A percentile compares a stretch with the other conserved stretches of the same genome.
Evolutionary conservation across 495 filamentous ascomycete species (phyloP).

Genomic region (Penicillium flavigenum): DNA sequence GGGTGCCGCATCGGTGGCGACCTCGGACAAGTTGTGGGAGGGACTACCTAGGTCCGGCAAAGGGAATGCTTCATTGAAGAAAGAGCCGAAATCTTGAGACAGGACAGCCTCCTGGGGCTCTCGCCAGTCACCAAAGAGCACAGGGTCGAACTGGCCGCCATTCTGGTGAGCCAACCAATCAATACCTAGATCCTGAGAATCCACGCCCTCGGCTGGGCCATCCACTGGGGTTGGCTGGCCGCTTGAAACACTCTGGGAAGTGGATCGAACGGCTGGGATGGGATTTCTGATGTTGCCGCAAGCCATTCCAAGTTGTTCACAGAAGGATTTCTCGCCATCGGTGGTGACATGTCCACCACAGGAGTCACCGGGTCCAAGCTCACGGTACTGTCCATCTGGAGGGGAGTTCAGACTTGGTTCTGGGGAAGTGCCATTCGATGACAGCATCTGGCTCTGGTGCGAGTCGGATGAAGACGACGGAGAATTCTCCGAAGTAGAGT

Average conservation of each 20-base stretch:
- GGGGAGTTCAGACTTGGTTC: conserved; percentile 59
- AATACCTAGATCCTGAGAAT: conserved; percentile 44
- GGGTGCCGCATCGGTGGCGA: conserved; percentile 39
- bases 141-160: conserved; percentile 84
- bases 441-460: conserved; percentile 62
- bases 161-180: conserved; percentile 85
- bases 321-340: conserved; percentile 63
- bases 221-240: conserved; percentile 23
- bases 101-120: conserved; percentile 78
- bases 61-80: conserved; percentile 88
- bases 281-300: conserved; percentile 71
- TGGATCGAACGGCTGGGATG: conserved; percentile 48
- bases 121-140: conserved; percentile 89
- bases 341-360: conserved; percentile 35
- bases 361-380: conserved; percentile 30
- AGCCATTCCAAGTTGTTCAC: conserved; percentile 68
- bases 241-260: conserved; percentile 31
- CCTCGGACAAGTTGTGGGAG: conserved; percentile 61
- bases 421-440: conserved; percentile 84
- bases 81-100: conserved; percentile 68
- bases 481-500: conserved; percentile 50
- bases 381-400: conserved; percentile 59
- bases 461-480: conserved; percentile 56
- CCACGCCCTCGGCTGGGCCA: conserved; percentile 23
- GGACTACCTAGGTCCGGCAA: conserved; percentile 71